A percentile compares a stretch with the other conserved stretches of the same genome.
phyloP scores from a whole-genome alignment of 2,329 filamentous ascomycete genomes.

The Hypoxylon sp. region DNA sequence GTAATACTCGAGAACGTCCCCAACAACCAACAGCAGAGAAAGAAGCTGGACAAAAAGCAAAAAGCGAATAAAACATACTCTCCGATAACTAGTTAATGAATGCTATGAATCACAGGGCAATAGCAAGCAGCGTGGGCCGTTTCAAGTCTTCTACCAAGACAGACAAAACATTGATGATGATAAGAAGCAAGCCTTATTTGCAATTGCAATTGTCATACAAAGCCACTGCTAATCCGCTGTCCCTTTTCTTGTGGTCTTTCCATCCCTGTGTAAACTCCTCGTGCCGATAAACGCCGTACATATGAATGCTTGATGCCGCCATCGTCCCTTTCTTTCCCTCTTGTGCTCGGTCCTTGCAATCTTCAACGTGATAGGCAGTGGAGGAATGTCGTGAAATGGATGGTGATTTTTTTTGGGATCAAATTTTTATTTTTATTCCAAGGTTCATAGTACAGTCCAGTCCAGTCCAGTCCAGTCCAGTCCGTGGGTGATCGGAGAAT shows the following conservation, averaged over 20 bases:
- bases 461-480: slow-evolving; percentile 10
- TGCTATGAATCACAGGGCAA: slow-evolving; percentile 39
- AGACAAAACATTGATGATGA: slow-evolving; percentile 30
- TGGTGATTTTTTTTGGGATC: slow-evolving; percentile 21
- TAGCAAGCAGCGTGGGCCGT: slow-evolving; percentile 35
- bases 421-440: slow-evolving; percentile 20
- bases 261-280: slow-evolving; percentile 38
- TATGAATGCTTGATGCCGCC: slow-evolving; percentile 49
- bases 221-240: slow-evolving; percentile 40
- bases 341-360: slow-evolving; percentile 41
- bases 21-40: not conserved
- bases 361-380: slow-evolving; percentile 41
- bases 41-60: slow-evolving; percentile 1
- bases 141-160: slow-evolving; percentile 29
- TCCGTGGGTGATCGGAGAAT: slow-evolving; percentile 27
- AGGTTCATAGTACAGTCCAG: slow-evolving; percentile 43
- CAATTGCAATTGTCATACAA: slow-evolving; percentile 40
- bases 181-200: slow-evolving; percentile 36
- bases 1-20: not conserved
- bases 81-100: slow-evolving; percentile 38
- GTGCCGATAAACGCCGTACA: slow-evolving; percentile 44
- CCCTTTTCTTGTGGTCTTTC: slow-evolving; percentile 42
- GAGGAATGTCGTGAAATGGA: slow-evolving; percentile 38
- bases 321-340: slow-evolving; percentile 43
- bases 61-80: not conserved